phyloP scores from a whole-genome alignment of 352 stramenopile species.

The Phytopythium sindhum region DNA sequence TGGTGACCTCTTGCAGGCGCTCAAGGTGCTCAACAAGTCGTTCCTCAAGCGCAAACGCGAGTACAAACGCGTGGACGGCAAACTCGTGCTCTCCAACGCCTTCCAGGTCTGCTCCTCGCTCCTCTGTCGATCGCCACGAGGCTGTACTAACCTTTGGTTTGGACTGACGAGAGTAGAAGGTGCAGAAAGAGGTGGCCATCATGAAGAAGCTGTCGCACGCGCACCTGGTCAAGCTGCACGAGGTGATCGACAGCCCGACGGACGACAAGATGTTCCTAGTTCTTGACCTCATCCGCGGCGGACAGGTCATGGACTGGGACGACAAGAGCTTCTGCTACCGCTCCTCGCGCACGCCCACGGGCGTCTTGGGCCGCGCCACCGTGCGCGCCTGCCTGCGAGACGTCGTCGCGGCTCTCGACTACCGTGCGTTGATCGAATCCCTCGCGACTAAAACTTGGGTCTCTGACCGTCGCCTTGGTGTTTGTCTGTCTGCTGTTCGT shows the following conservation, averaged over 20 bases:
- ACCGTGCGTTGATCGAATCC: constrained; percentile 49
- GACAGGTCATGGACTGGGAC: constrained; percentile 86
- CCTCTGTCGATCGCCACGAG: not conserved
- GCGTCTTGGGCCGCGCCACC: constrained; percentile 30
- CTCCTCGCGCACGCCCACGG: constrained; percentile 17
- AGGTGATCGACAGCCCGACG: constrained; percentile 78
- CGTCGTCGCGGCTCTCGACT: constrained; percentile 75
- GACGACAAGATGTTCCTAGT: constrained; percentile 83
- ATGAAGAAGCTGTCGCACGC: constrained; percentile 79
- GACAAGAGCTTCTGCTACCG: constrained; percentile 64
- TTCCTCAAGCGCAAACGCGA: constrained; percentile 83
- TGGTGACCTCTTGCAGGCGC: constrained; percentile 26
- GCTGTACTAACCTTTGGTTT: not conserved
- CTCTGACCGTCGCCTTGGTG: not conserved
- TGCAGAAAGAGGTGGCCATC: constrained; percentile 77
- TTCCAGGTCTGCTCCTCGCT: constrained; percentile 31
- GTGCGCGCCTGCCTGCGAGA: constrained; percentile 66
- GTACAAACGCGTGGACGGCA: constrained; percentile 74
- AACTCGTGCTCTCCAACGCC: constrained; percentile 74
- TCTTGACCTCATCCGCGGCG: constrained; percentile 75
- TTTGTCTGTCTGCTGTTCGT: not conserved
- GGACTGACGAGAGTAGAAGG: constrained; percentile 35
- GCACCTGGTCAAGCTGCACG: constrained; percentile 68
- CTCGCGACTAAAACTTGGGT: no score
- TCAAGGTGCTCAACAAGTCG: constrained; percentile 86